Conservation (phyloP, 768 basidiomycete species). For the Termitomyces sp. region DNA sequence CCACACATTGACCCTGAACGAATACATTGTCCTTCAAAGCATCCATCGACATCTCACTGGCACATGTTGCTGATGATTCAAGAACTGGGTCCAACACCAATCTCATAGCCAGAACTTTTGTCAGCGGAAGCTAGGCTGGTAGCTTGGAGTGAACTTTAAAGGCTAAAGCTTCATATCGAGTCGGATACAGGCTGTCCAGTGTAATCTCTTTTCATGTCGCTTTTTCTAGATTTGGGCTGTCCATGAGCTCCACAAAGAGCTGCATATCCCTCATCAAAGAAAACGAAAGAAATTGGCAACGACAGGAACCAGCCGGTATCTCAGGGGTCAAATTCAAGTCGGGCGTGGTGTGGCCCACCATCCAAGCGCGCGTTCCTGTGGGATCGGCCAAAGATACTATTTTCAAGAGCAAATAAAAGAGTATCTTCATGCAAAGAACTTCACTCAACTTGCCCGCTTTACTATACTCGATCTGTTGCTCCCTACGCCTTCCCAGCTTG, state of each 20-base stretch:
- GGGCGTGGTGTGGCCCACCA: neutral
- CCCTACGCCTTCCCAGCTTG: neutral
- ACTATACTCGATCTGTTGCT: neutral
- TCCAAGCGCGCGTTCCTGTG: neutral
- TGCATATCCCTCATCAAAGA: neutral
- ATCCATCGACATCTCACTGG: too few species aligned
- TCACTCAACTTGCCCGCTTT: neutral
- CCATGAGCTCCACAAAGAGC: too few species aligned
- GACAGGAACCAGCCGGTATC: too few species aligned
- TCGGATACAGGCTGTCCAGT: too few species aligned
- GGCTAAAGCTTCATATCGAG: too few species aligned
- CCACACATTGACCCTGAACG: too few species aligned
- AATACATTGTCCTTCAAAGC: too few species aligned
- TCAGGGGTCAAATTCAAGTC: neutral
- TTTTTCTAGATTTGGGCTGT: neutral
- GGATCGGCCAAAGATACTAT: neutral
- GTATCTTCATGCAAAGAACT: neutral
- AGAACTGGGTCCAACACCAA: too few species aligned
- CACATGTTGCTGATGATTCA: too few species aligned
- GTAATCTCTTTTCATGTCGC: neutral
- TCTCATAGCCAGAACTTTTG: too few species aligned
- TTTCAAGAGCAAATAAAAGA: neutral
- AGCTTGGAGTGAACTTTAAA: too few species aligned
- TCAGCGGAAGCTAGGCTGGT: too few species aligned
- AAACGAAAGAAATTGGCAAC: neutral